phyloP scores from a whole-genome alignment of 345 rosid species.

The Gossypium bickii region DNA sequence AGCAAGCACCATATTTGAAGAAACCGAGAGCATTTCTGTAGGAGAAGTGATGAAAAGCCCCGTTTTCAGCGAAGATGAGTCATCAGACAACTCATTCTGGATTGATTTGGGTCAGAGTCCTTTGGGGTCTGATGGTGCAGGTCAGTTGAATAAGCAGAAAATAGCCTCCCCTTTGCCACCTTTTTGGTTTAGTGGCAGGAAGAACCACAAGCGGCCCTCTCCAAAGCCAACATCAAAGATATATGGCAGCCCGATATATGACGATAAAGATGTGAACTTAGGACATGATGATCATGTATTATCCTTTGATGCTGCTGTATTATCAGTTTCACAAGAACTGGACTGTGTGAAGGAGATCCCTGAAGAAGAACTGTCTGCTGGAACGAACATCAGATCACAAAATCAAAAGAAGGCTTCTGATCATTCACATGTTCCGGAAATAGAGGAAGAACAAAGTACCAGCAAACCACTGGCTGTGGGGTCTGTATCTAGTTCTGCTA shows the following conservation, averaged over 20 bases:
- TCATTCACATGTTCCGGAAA: conserved; percentile 42
- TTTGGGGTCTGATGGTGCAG: conserved; percentile 54
- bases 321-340: conserved; percentile 79
- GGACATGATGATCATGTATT: conserved; percentile 51
- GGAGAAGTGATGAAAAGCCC: conserved; percentile 99
- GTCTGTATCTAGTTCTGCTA: conserved; percentile 24
- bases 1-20: conserved; percentile 87
- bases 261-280: conserved; percentile 41
- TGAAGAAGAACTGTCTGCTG: conserved; percentile 44
- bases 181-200: conserved; percentile 63
- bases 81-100: conserved; percentile 84
- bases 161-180: conserved; percentile 60
- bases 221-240: conserved; percentile 57
- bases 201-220: conserved; percentile 54
- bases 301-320: conserved; percentile 92
- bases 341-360: conserved; percentile 48
- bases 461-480: conserved; percentile 20
- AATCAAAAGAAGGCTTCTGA: conserved; percentile 24
- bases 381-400: conserved; percentile 17
- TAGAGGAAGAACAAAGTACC: conserved; percentile 62
- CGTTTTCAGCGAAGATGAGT: conserved; percentile 90
- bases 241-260: conserved; percentile 66
- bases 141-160: conserved; percentile 52
- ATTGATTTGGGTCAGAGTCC: conserved; percentile 97
- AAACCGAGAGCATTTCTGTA: conserved; percentile 79